These are phyloP conservation scores for Tylopilus subfusipes DNA, from an alignment of 768 basidiomycete species.

Conservation along the genomic window DNA sequence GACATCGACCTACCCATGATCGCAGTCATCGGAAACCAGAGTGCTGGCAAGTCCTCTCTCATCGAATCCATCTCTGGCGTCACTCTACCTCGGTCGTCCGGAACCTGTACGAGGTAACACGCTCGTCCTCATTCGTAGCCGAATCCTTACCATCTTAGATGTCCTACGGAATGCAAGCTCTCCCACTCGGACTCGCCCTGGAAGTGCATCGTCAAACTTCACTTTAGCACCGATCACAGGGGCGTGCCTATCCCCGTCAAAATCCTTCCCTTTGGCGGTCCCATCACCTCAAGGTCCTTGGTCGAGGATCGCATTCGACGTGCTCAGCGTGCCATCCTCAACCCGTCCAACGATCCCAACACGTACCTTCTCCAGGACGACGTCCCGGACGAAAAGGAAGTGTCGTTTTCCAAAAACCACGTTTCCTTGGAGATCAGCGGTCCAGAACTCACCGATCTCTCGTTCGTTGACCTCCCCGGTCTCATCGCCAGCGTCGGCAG, in stretches of 20 bases:
- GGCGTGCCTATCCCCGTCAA: constrained; percentile 38
- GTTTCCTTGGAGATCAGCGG: constrained; percentile 60
- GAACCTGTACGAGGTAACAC: constrained; percentile 68
- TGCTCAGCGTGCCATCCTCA: constrained; percentile 64
- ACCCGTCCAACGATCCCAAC: constrained; percentile 37
- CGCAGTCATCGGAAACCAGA: constrained; percentile 69
- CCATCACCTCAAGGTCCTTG: constrained; percentile 46
- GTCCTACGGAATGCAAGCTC: constrained; percentile 56
- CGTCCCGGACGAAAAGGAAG: constrained; percentile 11
- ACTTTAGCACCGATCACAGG: constrained; percentile 38
- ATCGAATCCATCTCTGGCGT: constrained; percentile 77
- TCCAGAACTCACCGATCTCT: constrained; percentile 56
- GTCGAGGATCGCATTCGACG: constrained; percentile 67
- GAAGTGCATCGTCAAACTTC: constrained; percentile 51
- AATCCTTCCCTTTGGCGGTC: constrained; percentile 42
- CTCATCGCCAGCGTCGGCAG: constrained; percentile 55
- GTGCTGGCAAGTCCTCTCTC: constrained; percentile 72
- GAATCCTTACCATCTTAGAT: constrained; percentile 33
- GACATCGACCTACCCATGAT: constrained; percentile 75
- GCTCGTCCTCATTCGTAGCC: background rate
- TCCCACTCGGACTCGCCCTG: constrained; percentile 39
- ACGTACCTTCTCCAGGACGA: constrained; percentile 16
- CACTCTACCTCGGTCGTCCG: constrained; percentile 64
- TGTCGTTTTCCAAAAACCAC: constrained; percentile 52
- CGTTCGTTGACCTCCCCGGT: constrained; percentile 63